Conservation (phyloP, 139 green algal species). For the Chlorella vulgaris region DNA sequence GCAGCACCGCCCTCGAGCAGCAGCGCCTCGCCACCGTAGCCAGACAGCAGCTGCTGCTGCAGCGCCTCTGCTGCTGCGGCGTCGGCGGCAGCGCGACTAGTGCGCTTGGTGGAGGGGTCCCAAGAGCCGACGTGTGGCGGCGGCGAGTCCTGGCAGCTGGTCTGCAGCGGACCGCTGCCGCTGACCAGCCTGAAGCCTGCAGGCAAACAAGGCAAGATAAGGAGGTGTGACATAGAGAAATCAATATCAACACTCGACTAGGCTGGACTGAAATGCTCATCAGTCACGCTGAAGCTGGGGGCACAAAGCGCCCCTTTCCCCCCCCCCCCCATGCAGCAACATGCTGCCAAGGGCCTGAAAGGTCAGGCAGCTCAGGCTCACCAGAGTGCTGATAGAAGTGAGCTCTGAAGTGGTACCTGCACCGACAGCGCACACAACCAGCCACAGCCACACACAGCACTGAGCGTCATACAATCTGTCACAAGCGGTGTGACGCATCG, state of each 20-base stretch:
- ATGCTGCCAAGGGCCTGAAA: too few species aligned
- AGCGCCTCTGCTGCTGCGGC: constrained; percentile 52
- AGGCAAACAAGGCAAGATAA: neutral
- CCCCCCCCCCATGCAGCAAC: too few species aligned
- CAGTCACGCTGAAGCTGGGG: too few species aligned
- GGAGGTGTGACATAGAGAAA: too few species aligned
- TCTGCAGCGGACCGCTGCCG: constrained; percentile 53
- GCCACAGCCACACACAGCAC: too few species aligned
- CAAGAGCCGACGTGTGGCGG: constrained; percentile 62
- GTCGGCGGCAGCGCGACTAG: constrained; percentile 36
- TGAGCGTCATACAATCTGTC: too few species aligned
- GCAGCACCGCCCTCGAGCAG: constrained; percentile 15
- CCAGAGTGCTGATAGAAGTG: constrained; percentile 77
- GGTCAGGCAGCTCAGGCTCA: too few species aligned
- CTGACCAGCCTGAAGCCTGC: constrained; percentile 44
- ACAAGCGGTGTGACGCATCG: too few species aligned
- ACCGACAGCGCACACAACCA: neutral
- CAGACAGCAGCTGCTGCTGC: constrained; percentile 49
- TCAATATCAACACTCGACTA: too few species aligned
- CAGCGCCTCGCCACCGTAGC: constrained; percentile 20
- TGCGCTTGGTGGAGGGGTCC: constrained; percentile 61
- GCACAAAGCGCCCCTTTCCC: too few species aligned
- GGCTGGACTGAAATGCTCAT: too few species aligned
- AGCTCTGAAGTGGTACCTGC: constrained; percentile 78
- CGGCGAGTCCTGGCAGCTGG: constrained; percentile 71